Evolutionary conservation across 768 basidiomycete genomes (phyloP).

Genomic region (Krasilnikovozyma curviuscula): DNA sequence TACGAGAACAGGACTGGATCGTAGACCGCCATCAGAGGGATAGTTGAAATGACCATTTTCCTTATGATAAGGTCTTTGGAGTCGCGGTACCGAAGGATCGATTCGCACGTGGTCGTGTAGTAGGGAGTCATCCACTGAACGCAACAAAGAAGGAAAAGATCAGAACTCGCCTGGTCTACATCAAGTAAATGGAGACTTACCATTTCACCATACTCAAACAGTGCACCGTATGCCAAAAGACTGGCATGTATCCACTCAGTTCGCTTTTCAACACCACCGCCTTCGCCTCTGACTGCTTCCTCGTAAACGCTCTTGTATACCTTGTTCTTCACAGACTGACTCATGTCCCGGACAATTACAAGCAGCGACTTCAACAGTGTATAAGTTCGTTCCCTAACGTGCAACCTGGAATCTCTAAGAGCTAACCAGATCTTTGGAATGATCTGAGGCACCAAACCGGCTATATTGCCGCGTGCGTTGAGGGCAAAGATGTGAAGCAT

Average conservation of each 20-base stretch:
- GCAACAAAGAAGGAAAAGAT: background rate
- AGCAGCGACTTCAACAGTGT: constrained; percentile 39
- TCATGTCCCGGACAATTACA: constrained; percentile 79
- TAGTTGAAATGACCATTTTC: constrained; percentile 85
- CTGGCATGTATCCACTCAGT: constrained; percentile 83
- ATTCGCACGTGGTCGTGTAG: constrained; percentile 70
- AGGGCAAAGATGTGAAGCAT: constrained; percentile 83
- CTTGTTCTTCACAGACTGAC: constrained; percentile 48
- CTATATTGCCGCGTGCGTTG: constrained; percentile 70
- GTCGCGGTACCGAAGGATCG: constrained; percentile 68
- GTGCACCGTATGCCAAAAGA: constrained; percentile 70
- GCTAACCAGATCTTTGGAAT: constrained; percentile 86
- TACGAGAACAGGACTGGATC: too few relatives aligned
- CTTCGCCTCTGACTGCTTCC: constrained; percentile 79
- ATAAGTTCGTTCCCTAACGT: constrained; percentile 11
- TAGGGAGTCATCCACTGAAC: constrained; percentile 28
- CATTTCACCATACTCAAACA: constrained; percentile 84
- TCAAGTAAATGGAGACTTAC: constrained; percentile 31
- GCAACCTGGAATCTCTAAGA: constrained; percentile 62
- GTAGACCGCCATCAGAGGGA: constrained; percentile 84
- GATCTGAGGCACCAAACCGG: constrained; percentile 66
- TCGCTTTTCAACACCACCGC: constrained; percentile 49
- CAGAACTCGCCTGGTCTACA: constrained; percentile 31
- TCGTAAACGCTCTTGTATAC: constrained; percentile 38
- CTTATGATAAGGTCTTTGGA: constrained; percentile 74